A percentile compares a stretch with the other conserved stretches of the same genome.
Evolutionary conservation across 495 filamentous ascomycete species (phyloP).

Genomic region (Paragyromitra xinjiangensis): DNA sequence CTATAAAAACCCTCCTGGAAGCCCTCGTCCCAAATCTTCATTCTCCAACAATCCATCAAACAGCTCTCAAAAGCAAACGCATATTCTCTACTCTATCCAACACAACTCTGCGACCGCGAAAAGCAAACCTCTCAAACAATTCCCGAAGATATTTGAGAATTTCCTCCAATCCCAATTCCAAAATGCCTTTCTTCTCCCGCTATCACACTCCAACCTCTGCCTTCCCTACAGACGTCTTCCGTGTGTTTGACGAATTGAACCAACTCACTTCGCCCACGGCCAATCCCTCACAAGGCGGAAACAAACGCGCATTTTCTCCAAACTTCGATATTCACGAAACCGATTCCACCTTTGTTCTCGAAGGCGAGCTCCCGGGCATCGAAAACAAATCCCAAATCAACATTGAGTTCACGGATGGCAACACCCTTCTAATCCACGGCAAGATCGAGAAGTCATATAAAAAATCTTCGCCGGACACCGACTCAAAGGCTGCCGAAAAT

Average conservation of each 20-base stretch:
- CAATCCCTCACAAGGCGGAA: neutral
- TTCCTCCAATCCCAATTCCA: neutral
- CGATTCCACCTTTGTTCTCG: slow-evolving; percentile 74
- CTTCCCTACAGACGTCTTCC: slow-evolving; percentile 65
- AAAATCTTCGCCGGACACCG: slow-evolving; percentile 43
- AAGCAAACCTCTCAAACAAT: neutral
- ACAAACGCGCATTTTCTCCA: slow-evolving; percentile 67
- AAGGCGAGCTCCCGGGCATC: slow-evolving; percentile 86
- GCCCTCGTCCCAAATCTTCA: neutral
- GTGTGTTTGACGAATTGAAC: slow-evolving; percentile 79
- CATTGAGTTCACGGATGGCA: slow-evolving; percentile 83
- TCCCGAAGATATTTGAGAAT: neutral
- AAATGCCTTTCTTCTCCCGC: slow-evolving; percentile 55
- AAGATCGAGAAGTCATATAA: slow-evolving; percentile 66
- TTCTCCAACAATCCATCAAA: neutral
- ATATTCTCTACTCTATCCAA: neutral
- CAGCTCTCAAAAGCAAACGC: neutral
- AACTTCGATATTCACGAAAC: slow-evolving; percentile 83
- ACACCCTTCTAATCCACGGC: slow-evolving; percentile 79
- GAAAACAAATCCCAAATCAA: slow-evolving; percentile 71
- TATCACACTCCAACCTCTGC: slow-evolving; percentile 35
- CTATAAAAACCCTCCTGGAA: slow-evolving; percentile 23
- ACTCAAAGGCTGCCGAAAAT: neutral
- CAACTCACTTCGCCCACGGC: slow-evolving; percentile 5
- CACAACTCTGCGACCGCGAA: neutral